These are phyloP conservation scores for Centaurea solstitialis DNA, from an alignment of 129 eudicot genomes.

Conservation along the genomic window DNA sequence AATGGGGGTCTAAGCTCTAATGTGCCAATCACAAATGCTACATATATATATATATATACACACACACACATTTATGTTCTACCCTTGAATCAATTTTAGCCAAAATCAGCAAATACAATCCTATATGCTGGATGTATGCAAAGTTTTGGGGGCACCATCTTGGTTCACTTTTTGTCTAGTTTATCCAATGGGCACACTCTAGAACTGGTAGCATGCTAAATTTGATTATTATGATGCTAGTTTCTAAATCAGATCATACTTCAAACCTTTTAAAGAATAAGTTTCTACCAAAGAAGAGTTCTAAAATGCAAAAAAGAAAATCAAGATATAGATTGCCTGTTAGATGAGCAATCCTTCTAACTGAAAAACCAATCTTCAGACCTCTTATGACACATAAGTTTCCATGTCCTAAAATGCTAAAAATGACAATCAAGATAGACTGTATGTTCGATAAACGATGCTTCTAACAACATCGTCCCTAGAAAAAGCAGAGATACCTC, in stretches of 20 bases:
- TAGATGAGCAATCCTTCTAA: background rate
- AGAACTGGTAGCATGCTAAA: background rate
- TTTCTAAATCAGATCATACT: background rate
- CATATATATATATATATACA: too few species aligned
- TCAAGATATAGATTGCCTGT: background rate
- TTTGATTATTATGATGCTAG: background rate
- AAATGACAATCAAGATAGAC: background rate
- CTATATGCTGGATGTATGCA: background rate
- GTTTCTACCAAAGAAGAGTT: slow-evolving; percentile 6
- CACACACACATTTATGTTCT: background rate
- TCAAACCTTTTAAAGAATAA: background rate
- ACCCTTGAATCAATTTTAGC: background rate
- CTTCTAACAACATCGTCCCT: background rate
- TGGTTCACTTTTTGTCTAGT: background rate
- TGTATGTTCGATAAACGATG: background rate
- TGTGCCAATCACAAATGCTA: too few species aligned
- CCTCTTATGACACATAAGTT: background rate
- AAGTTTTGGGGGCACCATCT: background rate
- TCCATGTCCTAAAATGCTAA: background rate
- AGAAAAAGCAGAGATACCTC: slow-evolving; percentile 33
- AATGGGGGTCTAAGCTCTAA: background rate
- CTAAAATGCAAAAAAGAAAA: background rate
- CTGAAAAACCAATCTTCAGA: background rate
- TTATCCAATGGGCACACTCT: background rate
- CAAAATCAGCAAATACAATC: background rate